phyloP scores from a whole-genome alignment of 1,139 yeast species.

The Magnusiomyces suaveolens region DNA sequence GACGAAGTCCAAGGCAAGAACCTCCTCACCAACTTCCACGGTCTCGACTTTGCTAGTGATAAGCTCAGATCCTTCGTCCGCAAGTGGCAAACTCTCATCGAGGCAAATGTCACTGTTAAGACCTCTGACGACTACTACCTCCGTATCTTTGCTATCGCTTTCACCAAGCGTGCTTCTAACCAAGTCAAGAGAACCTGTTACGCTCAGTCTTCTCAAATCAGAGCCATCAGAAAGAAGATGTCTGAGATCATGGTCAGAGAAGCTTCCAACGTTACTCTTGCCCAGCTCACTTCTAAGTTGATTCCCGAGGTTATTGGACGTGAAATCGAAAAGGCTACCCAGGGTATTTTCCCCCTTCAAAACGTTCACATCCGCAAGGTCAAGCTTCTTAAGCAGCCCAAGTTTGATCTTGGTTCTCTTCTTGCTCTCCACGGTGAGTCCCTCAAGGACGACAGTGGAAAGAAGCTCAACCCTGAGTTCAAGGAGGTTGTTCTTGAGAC shows the following conservation, averaged over 20 bases:
- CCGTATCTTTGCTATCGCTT: slow-evolving; percentile 82
- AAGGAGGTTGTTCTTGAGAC: slow-evolving; percentile 85
- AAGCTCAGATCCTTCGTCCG: slow-evolving; percentile 84
- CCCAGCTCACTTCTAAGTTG: slow-evolving; percentile 80
- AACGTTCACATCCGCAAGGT: slow-evolving; percentile 89
- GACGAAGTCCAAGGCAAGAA: slow-evolving; percentile 91
- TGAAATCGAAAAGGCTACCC: slow-evolving; percentile 81
- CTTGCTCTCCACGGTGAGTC: slow-evolving; percentile 89
- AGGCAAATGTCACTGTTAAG: slow-evolving; percentile 86
- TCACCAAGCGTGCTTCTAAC: slow-evolving; percentile 85
- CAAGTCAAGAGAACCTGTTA: slow-evolving; percentile 86
- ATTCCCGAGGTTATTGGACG: slow-evolving; percentile 88
- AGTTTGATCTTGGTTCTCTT: slow-evolving; percentile 81
- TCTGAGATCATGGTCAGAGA: slow-evolving; percentile 77
- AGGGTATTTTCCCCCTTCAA: slow-evolving; percentile 79
- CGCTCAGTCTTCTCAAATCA: slow-evolving; percentile 84
- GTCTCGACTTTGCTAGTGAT: slow-evolving; percentile 84
- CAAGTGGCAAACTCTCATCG: slow-evolving; percentile 90
- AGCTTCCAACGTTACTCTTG: slow-evolving; percentile 73
- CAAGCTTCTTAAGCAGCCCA: slow-evolving; percentile 83
- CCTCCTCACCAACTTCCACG: slow-evolving; percentile 92
- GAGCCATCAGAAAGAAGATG: slow-evolving; percentile 81
- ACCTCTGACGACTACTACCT: slow-evolving; percentile 84
- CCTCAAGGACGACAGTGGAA: slow-evolving; percentile 72
- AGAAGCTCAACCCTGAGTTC: slow-evolving; percentile 80